These are phyloP conservation scores for Aspergillus pseudoterreus DNA, from an alignment of 2,329 filamentous ascomycete genomes.

Conservation along the genomic window DNA sequence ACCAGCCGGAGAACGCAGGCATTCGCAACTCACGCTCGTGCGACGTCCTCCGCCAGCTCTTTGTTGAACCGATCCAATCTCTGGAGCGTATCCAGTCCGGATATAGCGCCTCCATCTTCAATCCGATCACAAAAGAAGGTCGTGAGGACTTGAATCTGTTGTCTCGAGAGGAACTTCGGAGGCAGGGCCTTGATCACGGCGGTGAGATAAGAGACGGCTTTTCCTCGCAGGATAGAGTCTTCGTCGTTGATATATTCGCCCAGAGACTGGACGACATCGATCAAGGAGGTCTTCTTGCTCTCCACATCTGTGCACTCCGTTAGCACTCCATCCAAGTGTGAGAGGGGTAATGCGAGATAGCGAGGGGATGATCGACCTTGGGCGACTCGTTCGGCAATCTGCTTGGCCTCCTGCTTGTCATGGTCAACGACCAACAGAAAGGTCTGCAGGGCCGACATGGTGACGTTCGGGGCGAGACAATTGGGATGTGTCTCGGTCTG, in stretches of 20 bases:
- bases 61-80: constrained; percentile 58
- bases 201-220: constrained; percentile 48
- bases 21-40: constrained; percentile 46
- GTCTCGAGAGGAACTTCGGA: constrained; percentile 54
- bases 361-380: constrained; percentile 32
- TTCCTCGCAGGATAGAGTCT: constrained; percentile 57
- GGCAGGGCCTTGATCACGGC: constrained; percentile 47
- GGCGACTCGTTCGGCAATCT: constrained; percentile 43
- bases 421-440: constrained; percentile 48
- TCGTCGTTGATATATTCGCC: constrained; percentile 67
- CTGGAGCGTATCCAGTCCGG: constrained; percentile 58
- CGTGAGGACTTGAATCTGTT: constrained; percentile 60
- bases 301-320: constrained; percentile 49
- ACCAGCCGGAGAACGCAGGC: background rate
- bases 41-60: constrained; percentile 51
- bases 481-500: constrained; percentile 5
- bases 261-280: constrained; percentile 60
- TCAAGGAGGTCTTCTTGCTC: constrained; percentile 56
- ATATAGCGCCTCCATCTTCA: constrained; percentile 59
- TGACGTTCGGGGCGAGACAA: constrained; percentile 16
- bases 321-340: background rate
- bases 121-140: constrained; percentile 64
- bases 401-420: constrained; percentile 43
- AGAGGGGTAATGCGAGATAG: background rate
- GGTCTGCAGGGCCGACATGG: constrained; percentile 47